These are phyloP conservation scores for Ceratocystis diversiconidia DNA, from an alignment of 2,329 filamentous ascomycete genomes.

Conservation along the genomic window DNA sequence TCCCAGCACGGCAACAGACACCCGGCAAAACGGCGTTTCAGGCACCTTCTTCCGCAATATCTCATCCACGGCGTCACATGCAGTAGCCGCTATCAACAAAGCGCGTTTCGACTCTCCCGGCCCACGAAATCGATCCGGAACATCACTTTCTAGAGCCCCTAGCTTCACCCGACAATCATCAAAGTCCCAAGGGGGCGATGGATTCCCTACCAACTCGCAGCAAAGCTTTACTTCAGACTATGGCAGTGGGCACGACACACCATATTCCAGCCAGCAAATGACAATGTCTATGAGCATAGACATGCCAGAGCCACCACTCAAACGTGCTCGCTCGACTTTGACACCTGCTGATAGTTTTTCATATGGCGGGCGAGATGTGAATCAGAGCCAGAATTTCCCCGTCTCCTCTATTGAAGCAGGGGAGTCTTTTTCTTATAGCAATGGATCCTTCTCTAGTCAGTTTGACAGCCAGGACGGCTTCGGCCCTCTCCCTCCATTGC, in stretches of 20 bases:
- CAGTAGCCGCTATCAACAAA: constrained; percentile 92
- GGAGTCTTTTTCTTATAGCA: constrained; percentile 60
- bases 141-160: constrained; percentile 30
- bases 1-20: constrained; percentile 45
- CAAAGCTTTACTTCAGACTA: constrained; percentile 70
- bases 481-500: constrained; percentile 50
- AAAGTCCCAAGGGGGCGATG: constrained; percentile 50
- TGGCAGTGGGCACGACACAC: constrained; percentile 30
- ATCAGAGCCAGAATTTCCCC: constrained; percentile 39
- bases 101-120: constrained; percentile 81
- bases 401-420: constrained; percentile 68
- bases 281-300: constrained; percentile 38
- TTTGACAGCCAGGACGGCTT: constrained; percentile 31
- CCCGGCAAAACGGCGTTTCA: constrained; percentile 49
- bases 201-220: constrained; percentile 62
- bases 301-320: constrained; percentile 60
- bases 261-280: constrained; percentile 22
- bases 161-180: constrained; percentile 59
- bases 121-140: constrained; percentile 38
- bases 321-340: constrained; percentile 49
- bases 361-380: constrained; percentile 31
- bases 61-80: constrained; percentile 79
- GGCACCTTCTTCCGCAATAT: constrained; percentile 98
- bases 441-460: constrained; percentile 24
- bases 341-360: constrained; percentile 45